phyloP scores from a whole-genome alignment of 2,329 filamentous ascomycete genomes.

The Xylaria multiplex region DNA sequence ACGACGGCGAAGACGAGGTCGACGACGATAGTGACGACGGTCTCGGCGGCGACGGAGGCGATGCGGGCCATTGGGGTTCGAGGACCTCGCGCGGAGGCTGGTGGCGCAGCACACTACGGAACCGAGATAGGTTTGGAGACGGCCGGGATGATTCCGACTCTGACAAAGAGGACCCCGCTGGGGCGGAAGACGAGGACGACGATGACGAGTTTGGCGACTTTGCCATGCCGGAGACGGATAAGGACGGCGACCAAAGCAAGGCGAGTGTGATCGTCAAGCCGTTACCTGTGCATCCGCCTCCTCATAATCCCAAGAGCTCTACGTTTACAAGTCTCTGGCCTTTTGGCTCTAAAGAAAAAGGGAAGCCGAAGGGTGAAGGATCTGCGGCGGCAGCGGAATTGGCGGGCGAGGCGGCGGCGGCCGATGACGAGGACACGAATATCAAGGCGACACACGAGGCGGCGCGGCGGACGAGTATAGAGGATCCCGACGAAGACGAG shows the following conservation, averaged over 20 bases:
- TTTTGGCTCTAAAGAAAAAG: conserved; percentile 53
- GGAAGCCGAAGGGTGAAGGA: conserved; percentile 48
- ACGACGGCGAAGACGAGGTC: conserved; percentile 64
- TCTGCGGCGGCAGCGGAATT: conserved; percentile 51
- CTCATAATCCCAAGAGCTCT: conserved; percentile 50
- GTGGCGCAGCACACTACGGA: conserved; percentile 58
- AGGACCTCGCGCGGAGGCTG: conserved; percentile 55
- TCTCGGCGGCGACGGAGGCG: conserved; percentile 51
- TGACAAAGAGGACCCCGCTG: conserved; percentile 50
- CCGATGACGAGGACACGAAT: conserved; percentile 57
- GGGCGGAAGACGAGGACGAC: conserved; percentile 43
- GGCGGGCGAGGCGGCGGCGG: conserved; percentile 45
- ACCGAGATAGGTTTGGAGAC: conserved; percentile 53
- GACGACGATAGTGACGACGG: conserved; percentile 57
- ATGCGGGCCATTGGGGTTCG: conserved; percentile 50
- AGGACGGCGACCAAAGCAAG: conserved; percentile 43
- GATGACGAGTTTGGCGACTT: conserved; percentile 70
- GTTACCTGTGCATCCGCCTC: conserved; percentile 62
- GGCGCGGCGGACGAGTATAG: conserved; percentile 65
- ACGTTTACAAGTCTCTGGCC: conserved; percentile 67
- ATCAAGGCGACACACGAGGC: conserved; percentile 62
- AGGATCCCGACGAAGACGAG: conserved; percentile 64
- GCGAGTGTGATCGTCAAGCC: conserved; percentile 62
- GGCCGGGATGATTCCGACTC: conserved; percentile 57
- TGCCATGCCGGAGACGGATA: conserved; percentile 68